Evolutionary conservation across 78 protist genomes (phyloP).

Genomic region (Dictyostelium intermedium): DNA sequence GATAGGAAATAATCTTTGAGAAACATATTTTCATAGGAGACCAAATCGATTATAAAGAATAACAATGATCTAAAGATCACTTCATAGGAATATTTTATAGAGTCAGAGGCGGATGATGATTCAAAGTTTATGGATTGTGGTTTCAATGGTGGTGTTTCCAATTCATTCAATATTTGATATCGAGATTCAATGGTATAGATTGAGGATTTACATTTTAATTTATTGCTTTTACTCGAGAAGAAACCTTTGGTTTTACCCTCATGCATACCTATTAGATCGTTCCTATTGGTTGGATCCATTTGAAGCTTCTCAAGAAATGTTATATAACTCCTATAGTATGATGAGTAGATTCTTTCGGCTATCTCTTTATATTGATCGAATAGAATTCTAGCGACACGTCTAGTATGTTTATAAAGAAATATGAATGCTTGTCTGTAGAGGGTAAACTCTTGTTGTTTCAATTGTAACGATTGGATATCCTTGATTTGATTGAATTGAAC

Average conservation of each 20-base stretch:
- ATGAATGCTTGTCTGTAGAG: conserved; percentile 59
- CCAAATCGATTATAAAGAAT: conserved; percentile 25
- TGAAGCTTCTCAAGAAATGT: conserved; percentile 19
- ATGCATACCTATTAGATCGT: conserved; percentile 23
- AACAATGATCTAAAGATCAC: conserved; percentile 37
- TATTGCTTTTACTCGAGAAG: conserved; percentile 46
- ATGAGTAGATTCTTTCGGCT: conserved; percentile 8
- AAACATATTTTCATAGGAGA: conserved; percentile 57
- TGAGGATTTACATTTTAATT: conserved; percentile 18
- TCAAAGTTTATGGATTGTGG: conserved; percentile 8
- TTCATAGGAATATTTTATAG: conserved; percentile 46
- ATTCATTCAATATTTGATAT: conserved; percentile 5
- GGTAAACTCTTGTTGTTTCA: conserved; percentile 64
- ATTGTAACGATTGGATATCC: conserved; percentile 3
- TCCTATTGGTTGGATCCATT: conserved; percentile 40
- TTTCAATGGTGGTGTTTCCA: conserved; percentile 16
- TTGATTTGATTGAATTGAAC: conserved; percentile 31
- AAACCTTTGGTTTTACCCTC: conserved; percentile 54
- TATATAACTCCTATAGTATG: conserved; percentile 25
- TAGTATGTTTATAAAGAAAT: conserved; percentile 50
- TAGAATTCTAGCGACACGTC: conserved; percentile 25
- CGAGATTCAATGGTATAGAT: conserved; percentile 45
- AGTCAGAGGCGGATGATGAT: not conserved
- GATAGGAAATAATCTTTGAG: conserved; percentile 33
- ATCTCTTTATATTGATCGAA: conserved; percentile 64